Base-by-base conservation (phyloP, 352 stramenopile genomes). In the Phytophthora megakarya region DNA sequence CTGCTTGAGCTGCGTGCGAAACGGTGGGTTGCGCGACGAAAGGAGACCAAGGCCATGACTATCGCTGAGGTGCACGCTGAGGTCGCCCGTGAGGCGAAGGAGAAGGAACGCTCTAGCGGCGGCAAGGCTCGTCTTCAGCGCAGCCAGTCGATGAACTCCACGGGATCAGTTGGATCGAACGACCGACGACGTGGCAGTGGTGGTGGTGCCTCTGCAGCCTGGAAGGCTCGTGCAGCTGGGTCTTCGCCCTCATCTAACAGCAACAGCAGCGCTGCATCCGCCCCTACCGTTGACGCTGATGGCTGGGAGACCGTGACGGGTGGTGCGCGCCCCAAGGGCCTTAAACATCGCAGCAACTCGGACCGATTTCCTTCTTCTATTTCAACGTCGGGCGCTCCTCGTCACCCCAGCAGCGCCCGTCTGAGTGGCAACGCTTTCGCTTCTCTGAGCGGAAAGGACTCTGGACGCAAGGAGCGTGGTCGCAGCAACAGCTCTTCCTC, bases 31-130 rank as follows among this genome's bases (percentile, higher is more conserved):
- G 73, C 83, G 7, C 76, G 86, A 28, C 80, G 84, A 19, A 90
- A 94, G 61, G 86, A 94, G 67, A 82, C 80, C 13, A 92, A 92
- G 71, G 86, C 86, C 15, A 94, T 90, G 81, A 94, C 86, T 3
- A 92, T 94, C 35, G 86, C 86, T 28, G 69, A 94, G 42, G 78
- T 94, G 40, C 85, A 93, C 50, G 85, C 82, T 10, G 82, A 93
- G 37, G 80, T 77, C 5, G 84, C 82, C 19, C 81, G 83, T 23
- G 85, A 94, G 57, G 85, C 69, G 0, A 84, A 86, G 61, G 80
- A 77, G 42, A 94, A 92, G 73, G 81, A 84, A 18, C 78, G 80
- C 30, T 73, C 77, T 3, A 78, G 62, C 42, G 60, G 58, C 42
- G 50, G 55, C 3, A 75, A 78, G 25, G 49, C 53, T 13, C 76